A percentile compares a stretch with the other conserved stretches of the same genome.
Evolutionary conservation across 768 basidiomycete species (phyloP).

Genomic region (Lepiota venenata): DNA sequence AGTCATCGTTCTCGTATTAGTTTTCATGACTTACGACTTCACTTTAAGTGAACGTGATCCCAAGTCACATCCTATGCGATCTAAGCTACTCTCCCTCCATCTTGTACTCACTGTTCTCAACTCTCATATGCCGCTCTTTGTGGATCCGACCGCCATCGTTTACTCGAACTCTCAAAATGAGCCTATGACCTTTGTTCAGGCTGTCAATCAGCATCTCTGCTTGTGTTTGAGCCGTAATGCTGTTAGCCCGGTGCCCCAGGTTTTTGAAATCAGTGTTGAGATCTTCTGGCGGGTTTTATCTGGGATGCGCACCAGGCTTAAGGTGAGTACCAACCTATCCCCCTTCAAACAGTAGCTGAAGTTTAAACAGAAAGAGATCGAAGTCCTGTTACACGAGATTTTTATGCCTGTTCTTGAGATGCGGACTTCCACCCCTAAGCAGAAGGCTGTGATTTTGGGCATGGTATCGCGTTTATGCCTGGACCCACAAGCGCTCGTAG

Average conservation of each 20-base stretch:
- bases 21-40: slow-evolving; percentile 13
- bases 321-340: slow-evolving; percentile 45
- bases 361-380: slow-evolving; percentile 87
- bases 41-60: slow-evolving; percentile 82
- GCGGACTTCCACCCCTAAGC: slow-evolving; percentile 92
- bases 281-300: slow-evolving; percentile 97
- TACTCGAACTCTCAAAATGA: slow-evolving; percentile 89
- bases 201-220: slow-evolving; percentile 95
- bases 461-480: slow-evolving; percentile 88
- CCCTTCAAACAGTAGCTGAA: slow-evolving; percentile 10
- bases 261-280: slow-evolving; percentile 97
- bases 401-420: slow-evolving; percentile 98
- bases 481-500: slow-evolving; percentile 96
- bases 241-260: slow-evolving; percentile 91
- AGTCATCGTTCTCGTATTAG: slow-evolving; percentile 16
- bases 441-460: slow-evolving; percentile 88
- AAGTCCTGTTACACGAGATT: slow-evolving; percentile 97
- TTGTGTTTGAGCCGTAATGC: slow-evolving; percentile 91
- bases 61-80: slow-evolving; percentile 96
- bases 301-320: slow-evolving; percentile 92
- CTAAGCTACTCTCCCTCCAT: slow-evolving; percentile 91
- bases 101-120: slow-evolving; percentile 90
- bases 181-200: slow-evolving; percentile 86
- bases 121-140: slow-evolving; percentile 87
- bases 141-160: slow-evolving; percentile 85